Evolutionary conservation across 371 early-diverging fungal species (phyloP).

Genomic region (Lichtheimia ornata): DNA sequence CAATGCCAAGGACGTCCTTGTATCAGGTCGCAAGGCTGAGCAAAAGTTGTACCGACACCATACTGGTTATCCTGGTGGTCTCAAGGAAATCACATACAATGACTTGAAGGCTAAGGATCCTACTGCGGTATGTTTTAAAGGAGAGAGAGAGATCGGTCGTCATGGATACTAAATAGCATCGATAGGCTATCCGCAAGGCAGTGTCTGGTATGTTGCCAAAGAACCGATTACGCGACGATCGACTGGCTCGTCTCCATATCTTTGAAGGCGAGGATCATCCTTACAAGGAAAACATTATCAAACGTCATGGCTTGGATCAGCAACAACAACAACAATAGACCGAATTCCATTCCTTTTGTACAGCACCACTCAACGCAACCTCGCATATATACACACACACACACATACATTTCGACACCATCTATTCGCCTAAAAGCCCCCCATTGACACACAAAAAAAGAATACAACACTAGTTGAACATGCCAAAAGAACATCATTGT

Average conservation of each 20-base stretch:
- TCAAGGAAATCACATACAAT: conserved; percentile 81
- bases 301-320: conserved; percentile 71
- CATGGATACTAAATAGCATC: neutral
- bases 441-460: too few species aligned
- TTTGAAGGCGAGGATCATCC: conserved; percentile 93
- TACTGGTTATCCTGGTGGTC: conserved; percentile 89
- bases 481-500: too few species aligned
- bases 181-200: conserved; percentile 82
- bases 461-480: too few species aligned
- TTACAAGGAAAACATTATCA: conserved; percentile 85
- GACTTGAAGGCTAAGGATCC: conserved; percentile 79
- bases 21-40: conserved; percentile 87
- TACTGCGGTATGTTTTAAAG: conserved; percentile 55
- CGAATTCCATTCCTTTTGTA: too few species aligned
- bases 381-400: too few species aligned
- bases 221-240: conserved; percentile 82
- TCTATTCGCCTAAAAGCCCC: neutral
- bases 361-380: too few species aligned
- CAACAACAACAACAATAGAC: conserved; percentile 16
- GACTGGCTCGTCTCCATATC: conserved; percentile 79
- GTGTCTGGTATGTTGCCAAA: conserved; percentile 97
- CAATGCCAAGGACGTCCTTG: conserved; percentile 83
- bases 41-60: conserved; percentile 92
- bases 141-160: neutral
- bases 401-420: neutral